Evolutionary conservation across 2,329 filamentous ascomycete genomes (phyloP), one percentile per base, ranked within the genome.

Genomic region (Madurella mycetomatis): DNA sequence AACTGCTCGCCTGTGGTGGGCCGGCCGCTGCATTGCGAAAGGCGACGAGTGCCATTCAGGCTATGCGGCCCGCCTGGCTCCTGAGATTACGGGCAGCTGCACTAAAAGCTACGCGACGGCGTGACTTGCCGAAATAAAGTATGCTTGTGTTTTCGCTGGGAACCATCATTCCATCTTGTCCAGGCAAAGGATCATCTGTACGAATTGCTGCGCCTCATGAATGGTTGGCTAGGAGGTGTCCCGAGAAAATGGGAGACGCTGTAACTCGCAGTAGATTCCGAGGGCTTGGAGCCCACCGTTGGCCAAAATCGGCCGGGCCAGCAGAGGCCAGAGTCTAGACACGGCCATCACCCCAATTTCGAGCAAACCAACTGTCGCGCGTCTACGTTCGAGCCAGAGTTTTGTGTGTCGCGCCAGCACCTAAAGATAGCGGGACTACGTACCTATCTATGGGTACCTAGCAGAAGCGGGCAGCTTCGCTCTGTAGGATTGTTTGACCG

Each of bases 131-230:
- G 25, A 25, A 3, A 25, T 25, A 25, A 25, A 25, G 25, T 7
- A 25, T 25, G 25, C 7, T 25, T 7, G 7, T 25, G 25, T 25
- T 25, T 25, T 25, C 25, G 25, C 25, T 3, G 25, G 7, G 25
- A 25, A 7, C 25, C 25, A 4, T 25, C 25, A 25, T 25, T 25
- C 7, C 25, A 25, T 25, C 25, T 25, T 7, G 7, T 25, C 25
- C 7, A 25, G 25, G 25, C 25, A 25, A 7, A 7, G 4, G 25
- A 25, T 25, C 17, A 37, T 8, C 32, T 4, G 42, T 37, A 46
- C 32, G 54, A 47, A 50, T 34, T 43, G 54, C 57, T 59, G 57
- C 54, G 57, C 57, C 54, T 51, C 57, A 39, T 19, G 45, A 49
- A 47, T 46, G 54, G 54, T 56, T 55, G 49, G 51, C 49, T 51